Evolutionary conservation across 2,329 filamentous ascomycete genomes (phyloP).

Genomic region (Chalaropsis ovoidea): DNA sequence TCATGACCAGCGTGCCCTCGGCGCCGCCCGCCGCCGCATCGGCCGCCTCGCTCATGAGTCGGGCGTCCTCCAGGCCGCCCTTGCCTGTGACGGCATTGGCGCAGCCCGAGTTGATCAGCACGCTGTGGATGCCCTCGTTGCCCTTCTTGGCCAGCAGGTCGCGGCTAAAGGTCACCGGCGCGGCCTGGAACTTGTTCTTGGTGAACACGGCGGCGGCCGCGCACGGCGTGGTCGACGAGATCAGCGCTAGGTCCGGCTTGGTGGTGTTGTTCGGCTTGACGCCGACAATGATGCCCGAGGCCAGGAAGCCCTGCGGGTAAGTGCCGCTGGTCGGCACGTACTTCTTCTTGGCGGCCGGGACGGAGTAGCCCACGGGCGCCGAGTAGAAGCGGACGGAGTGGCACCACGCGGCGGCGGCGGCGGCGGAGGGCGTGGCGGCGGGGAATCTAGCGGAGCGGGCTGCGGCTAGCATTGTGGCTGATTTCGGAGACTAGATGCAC

Average conservation of each 20-base stretch:
- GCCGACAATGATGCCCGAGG: constrained; percentile 78
- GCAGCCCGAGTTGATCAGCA: constrained; percentile 91
- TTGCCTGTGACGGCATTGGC: constrained; percentile 94
- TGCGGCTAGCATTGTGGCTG: constrained; percentile 17
- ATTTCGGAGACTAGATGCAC: not conserved
- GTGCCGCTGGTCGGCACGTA: constrained; percentile 77
- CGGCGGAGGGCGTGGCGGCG: not conserved
- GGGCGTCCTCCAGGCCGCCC: constrained; percentile 79
- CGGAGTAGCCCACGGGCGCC: constrained; percentile 28
- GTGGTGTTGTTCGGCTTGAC: constrained; percentile 88
- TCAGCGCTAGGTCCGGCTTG: constrained; percentile 80
- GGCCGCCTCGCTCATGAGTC: constrained; percentile 68
- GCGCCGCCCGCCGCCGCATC: constrained; percentile 50
- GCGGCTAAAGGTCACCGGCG: constrained; percentile 78
- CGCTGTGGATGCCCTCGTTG: constrained; percentile 62
- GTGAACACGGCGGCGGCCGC: constrained; percentile 89
- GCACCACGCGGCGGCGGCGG: constrained; percentile 5
- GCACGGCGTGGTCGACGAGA: constrained; percentile 78
- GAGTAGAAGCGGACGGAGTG: constrained; percentile 25
- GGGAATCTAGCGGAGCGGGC: constrained; percentile 6
- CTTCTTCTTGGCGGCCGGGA: constrained; percentile 76
- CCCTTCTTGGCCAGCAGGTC: constrained; percentile 56
- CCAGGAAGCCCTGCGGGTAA: constrained; percentile 83
- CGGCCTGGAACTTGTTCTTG: constrained; percentile 95
- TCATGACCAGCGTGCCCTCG: constrained; percentile 81